These are phyloP conservation scores for Yueomyces sp. DNA, from an alignment of 805 yeast species.

Conservation along the genomic window DNA sequence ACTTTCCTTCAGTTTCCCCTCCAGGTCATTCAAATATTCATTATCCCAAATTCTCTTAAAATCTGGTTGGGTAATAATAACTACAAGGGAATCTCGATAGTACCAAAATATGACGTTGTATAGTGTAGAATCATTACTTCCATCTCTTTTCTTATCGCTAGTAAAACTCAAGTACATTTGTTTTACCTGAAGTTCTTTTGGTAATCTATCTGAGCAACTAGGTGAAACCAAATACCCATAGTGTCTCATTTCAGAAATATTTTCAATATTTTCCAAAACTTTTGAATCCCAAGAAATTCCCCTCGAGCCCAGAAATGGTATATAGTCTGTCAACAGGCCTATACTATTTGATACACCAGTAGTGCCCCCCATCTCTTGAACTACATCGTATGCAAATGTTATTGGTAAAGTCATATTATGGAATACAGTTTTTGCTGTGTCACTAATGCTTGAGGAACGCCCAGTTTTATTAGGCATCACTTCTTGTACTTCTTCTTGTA, in stretches of 20 bases:
- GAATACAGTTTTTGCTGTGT: slow-evolving; percentile 8
- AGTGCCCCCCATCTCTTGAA: slow-evolving; percentile 23
- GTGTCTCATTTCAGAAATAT: slow-evolving; percentile 3
- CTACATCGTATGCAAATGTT: slow-evolving; percentile 22
- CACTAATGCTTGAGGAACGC: neutral
- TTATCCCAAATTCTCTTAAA: slow-evolving; percentile 18
- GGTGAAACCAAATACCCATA: slow-evolving; percentile 23
- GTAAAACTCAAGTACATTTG: slow-evolving; percentile 9
- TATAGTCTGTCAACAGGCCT: slow-evolving; percentile 16
- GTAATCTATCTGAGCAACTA: slow-evolving; percentile 11
- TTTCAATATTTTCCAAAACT: no score
- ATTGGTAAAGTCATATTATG: slow-evolving; percentile 22
- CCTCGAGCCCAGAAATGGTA: slow-evolving; percentile 11
- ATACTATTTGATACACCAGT: slow-evolving; percentile 22
- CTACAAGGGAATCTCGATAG: slow-evolving; percentile 14
- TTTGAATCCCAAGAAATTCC: no score
- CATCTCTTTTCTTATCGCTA: slow-evolving; percentile 1
- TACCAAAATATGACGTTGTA: slow-evolving; percentile 21
- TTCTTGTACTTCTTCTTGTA: neutral
- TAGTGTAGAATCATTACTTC: neutral
- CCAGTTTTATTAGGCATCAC: neutral
- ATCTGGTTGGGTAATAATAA: slow-evolving; percentile 13
- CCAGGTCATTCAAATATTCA: slow-evolving; percentile 16
- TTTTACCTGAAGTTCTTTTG: slow-evolving; percentile 14
- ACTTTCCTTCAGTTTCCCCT: slow-evolving; percentile 11